Base-by-base conservation (phyloP, 306 rosid genomes). In the Castanospermum australe region DNA sequence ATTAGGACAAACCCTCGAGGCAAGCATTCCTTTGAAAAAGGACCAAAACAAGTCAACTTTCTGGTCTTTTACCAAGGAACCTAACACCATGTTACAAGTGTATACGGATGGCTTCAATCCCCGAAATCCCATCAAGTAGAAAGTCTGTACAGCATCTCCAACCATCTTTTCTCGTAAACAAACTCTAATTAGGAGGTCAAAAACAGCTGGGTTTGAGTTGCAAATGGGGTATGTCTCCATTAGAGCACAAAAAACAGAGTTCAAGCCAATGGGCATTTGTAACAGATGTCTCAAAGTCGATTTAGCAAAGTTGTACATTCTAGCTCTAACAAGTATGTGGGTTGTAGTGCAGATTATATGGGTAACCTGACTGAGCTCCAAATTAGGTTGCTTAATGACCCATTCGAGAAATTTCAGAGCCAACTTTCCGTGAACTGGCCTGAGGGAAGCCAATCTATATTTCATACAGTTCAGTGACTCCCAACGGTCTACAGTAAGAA, bases 11-110 rank as follows among this genome's bases (percentile, higher is more conserved):
- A 92, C 82, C 71, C 78, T 70, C 44, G 81, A 75, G 8, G 85
- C 88, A 73, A 90, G 87, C 95, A 90, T 88, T 64, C 88, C 86
- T 82, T 84, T 83, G 81, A 90, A 92, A 81, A 92, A 84, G 5
- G 87, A 88, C 90, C 90, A 90, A 59, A 84, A 89, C 71, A 83
- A 30, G 48, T 75, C 88, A 47, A 64, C 84, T 35, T 79, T 81
- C 44, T 66, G 65, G 48, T 87, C 89, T 84, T 86, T 88, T 39
- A 88, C 89, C 89, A 90, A 78, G 0, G 87, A 88, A 65, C 90
- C 87, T n/a, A 90, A 73, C 56, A 92, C 88, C 97, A 88, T 78
- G 83, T 92, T 90, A 87, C 95, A 90, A 59, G 97, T 92, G 50
- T 48, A 81, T n/a, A 89, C 77, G 9, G 95, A 92, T 0, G 95